Conservation (phyloP, 345 rosid genomes). For the Limnanthes douglasii region DNA sequence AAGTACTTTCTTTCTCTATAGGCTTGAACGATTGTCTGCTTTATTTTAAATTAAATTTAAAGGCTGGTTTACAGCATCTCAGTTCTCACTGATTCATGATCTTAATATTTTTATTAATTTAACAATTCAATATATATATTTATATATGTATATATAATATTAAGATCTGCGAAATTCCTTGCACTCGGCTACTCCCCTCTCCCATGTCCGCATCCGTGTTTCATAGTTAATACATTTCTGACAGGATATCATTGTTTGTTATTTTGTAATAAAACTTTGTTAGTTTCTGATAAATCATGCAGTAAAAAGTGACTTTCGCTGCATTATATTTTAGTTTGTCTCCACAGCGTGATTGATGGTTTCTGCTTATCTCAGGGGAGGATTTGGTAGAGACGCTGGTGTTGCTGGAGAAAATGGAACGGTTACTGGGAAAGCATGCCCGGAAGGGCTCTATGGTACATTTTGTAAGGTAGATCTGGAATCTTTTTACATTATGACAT, state of each 20-base stretch:
- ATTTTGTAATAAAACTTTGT: not conserved
- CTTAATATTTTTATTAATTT: too few species aligned
- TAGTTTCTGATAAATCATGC: not conserved
- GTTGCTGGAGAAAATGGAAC: slow-evolving; percentile 75
- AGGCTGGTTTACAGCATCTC: too few species aligned
- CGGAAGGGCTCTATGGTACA: slow-evolving; percentile 78
- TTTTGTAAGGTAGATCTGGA: slow-evolving; percentile 82
- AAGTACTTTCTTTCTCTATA: too few species aligned
- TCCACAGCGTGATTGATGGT: slow-evolving; percentile 1
- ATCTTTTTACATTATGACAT: too few species aligned
- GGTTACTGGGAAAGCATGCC: slow-evolving; percentile 85
- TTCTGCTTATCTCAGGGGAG: slow-evolving; percentile 41
- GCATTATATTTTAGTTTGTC: slow-evolving; percentile 2
- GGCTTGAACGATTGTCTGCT: too few species aligned
- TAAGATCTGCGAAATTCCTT: too few species aligned
- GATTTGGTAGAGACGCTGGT: slow-evolving; percentile 34
- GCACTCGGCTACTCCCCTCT: too few species aligned
- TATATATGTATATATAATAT: too few species aligned
- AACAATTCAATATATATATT: too few species aligned
- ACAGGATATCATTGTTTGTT: not conserved
- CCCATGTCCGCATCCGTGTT: slow-evolving; percentile 1
- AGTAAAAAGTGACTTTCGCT: not conserved
- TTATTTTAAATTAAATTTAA: too few species aligned
- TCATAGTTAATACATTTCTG: too few species aligned
- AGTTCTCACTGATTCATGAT: too few species aligned